Evolutionary conservation across 2,329 filamentous ascomycete genomes (phyloP).

Genomic region (Venturia carpophila): DNA sequence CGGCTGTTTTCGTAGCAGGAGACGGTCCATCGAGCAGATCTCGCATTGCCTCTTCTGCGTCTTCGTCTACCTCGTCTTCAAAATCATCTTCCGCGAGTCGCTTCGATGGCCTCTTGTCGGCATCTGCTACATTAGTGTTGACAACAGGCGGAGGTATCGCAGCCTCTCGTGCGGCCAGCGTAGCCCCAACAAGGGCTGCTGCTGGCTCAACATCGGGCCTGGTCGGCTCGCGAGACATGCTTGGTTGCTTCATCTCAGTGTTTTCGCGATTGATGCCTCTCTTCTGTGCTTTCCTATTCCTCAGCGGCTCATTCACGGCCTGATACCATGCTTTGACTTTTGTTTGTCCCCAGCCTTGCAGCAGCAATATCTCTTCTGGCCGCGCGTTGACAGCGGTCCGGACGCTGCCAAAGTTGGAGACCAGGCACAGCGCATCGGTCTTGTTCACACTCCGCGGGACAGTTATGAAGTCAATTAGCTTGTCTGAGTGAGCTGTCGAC

Average conservation of each 20-base stretch:
- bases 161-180: not conserved
- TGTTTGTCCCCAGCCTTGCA: conserved; percentile 92
- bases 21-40: conserved; percentile 11
- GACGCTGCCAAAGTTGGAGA: conserved; percentile 86
- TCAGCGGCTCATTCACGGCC: conserved; percentile 77
- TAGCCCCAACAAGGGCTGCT: not conserved
- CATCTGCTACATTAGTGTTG: conserved; percentile 19
- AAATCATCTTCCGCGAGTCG: conserved; percentile 13
- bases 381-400: conserved; percentile 80
- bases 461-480: conserved; percentile 86
- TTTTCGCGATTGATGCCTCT: conserved; percentile 31
- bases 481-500: conserved; percentile 74
- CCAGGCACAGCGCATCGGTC: conserved; percentile 81
- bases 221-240: conserved; percentile 12
- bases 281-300: conserved; percentile 62
- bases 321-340: conserved; percentile 83
- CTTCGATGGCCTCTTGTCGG: conserved; percentile 11
- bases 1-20: not conserved
- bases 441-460: conserved; percentile 87
- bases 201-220: conserved; percentile 4
- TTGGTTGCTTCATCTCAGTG: conserved; percentile 23
- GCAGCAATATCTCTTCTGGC: conserved; percentile 71
- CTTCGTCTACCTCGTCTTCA: conserved; percentile 11
- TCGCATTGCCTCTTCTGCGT: conserved; percentile 19
- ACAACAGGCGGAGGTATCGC: not conserved